Conservation (phyloP, 1,284 basidiomycete species). For the Trichosporon faecale region DNA sequence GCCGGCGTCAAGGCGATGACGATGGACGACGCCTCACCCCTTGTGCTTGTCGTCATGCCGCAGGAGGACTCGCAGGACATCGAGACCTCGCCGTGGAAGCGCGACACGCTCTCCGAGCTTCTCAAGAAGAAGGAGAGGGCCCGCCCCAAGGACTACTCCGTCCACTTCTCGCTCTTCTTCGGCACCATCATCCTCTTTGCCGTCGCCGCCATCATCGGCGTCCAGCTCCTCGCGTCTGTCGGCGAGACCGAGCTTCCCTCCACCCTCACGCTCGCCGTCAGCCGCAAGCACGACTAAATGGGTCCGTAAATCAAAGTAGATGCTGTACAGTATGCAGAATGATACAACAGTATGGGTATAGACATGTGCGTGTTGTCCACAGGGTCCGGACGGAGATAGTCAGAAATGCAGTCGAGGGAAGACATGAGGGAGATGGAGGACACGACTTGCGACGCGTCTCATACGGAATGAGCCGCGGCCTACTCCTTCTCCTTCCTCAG, state of each 20-base stretch:
- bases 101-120: slow-evolving; percentile 24
- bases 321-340: slow-evolving; percentile 12
- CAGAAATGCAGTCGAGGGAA: background rate
- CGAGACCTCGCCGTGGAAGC: slow-evolving; percentile 8
- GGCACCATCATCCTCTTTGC: slow-evolving; percentile 43
- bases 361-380: background rate
- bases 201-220: slow-evolving; percentile 30
- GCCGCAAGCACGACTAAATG: slow-evolving; percentile 39
- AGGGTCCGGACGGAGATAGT: background rate
- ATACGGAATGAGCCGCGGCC: background rate
- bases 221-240: slow-evolving; percentile 40
- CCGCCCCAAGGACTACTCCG: slow-evolving; percentile 16
- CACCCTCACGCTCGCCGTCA: slow-evolving; percentile 47
- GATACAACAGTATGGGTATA: slow-evolving; percentile 16
- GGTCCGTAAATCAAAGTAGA: background rate
- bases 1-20: slow-evolving; percentile 50
- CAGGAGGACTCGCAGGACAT: slow-evolving; percentile 1
- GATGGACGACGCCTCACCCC: slow-evolving; percentile 39
- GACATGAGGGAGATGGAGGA: background rate
- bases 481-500: slow-evolving; percentile 29
- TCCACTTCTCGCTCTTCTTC: slow-evolving; percentile 45
- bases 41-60: slow-evolving; percentile 45
- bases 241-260: slow-evolving; percentile 49
- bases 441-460: background rate
- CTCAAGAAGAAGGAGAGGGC: slow-evolving; percentile 45